Conservation (phyloP, 441 rosid genomes). For the Populus hybrid region DNA sequence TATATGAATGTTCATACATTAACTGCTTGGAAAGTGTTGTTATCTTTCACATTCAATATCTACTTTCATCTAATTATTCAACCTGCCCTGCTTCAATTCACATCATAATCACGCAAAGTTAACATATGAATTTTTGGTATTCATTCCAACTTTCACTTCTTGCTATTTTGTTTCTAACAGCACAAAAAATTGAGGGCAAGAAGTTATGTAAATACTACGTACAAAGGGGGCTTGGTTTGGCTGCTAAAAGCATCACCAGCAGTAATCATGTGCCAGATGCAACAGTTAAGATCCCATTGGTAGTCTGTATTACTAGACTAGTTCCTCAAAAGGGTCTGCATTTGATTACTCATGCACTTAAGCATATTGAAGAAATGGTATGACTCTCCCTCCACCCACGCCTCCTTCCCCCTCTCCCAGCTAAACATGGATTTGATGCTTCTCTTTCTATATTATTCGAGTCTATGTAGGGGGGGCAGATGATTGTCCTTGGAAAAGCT, state of each 20-base stretch:
- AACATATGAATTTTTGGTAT: neutral
- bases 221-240: slow-evolving; percentile 54
- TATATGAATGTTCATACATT: neutral
- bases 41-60: neutral
- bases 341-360: slow-evolving; percentile 51
- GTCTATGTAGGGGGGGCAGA: slow-evolving; percentile 49
- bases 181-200: slow-evolving; percentile 44
- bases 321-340: slow-evolving; percentile 28
- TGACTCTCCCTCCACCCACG: slow-evolving; percentile 12
- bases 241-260: slow-evolving; percentile 19
- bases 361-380: slow-evolving; percentile 44
- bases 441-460: slow-evolving; percentile 7
- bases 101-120: neutral
- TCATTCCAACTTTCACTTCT: neutral
- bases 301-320: slow-evolving; percentile 36
- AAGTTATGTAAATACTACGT: slow-evolving; percentile 45
- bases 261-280: slow-evolving; percentile 19
- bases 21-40: neutral
- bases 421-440: slow-evolving; percentile 6
- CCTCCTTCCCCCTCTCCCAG: neutral
- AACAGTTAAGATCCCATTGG: slow-evolving; percentile 37
- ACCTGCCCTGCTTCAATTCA: neutral
- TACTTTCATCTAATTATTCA: neutral
- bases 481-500: slow-evolving; percentile 53
- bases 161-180: slow-evolving; percentile 27